Base-by-base conservation (phyloP, 352 stramenopile genomes). In the Phytophthora fragariaefolia region DNA sequence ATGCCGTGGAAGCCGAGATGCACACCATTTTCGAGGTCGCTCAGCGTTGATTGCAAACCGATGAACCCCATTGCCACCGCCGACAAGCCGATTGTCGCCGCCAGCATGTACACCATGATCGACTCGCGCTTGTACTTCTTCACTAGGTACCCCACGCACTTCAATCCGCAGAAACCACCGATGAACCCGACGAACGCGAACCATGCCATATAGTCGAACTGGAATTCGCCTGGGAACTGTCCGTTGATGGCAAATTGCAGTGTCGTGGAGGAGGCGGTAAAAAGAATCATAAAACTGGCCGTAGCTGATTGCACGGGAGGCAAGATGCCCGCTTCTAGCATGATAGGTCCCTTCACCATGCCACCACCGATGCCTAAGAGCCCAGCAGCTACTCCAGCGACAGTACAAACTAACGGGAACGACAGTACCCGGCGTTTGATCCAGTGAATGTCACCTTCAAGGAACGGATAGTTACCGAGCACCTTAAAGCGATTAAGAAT, bases 291-390 rank as follows among this genome's bases (percentile, higher is more conserved):
- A 71, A 85, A 94, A 54, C 95, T 97, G 18, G 92, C 93, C 0
- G 96, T 98, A 17, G 94, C 95, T 0, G 87, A 94, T n/a, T 97
- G 87, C 18, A 94, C 82, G 1, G 2, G 38, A 6, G 38, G 38
- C 38, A 46, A 46, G 23, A 46, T 46, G 6, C 38, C 38, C 10
- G 38, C 38, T 6, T 46, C 38, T 17, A 99, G 85, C 96, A 99
- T 98, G 34, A 99, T 86, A 0, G 97, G 96, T 0, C 96, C 96
- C 63, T 98, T 98, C 20, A 99, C 91, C 76, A 99, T 98, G 26
- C 96, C 97, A 23, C 97, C 97, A 20, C 96, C 97, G 20, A 99
- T 92, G 9, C 97, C 97, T 43, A 99, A 90, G 30, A 99, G 78
- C 3, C 97, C 97, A 0, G 96, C 96, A 65, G 96, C 97, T 18